These are phyloP conservation scores for Ammopiptanthus mongolicus DNA, from an alignment of 306 rosid species.

Conservation along the genomic window DNA sequence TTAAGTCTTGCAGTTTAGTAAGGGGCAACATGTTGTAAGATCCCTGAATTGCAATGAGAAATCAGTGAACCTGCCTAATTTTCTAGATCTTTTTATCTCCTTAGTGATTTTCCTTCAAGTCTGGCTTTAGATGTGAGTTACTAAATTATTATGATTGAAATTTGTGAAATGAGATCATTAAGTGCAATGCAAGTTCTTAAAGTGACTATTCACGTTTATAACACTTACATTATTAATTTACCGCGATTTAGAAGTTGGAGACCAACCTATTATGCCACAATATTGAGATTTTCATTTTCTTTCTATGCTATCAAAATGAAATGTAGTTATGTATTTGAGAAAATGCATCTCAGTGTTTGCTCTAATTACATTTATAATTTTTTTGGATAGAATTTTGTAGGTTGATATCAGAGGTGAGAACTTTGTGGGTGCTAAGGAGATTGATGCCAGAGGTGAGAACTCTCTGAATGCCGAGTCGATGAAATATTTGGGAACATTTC, in stretches of 20 bases:
- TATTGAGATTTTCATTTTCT: neutral
- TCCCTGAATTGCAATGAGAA: neutral
- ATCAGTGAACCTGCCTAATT: neutral
- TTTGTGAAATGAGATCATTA: neutral
- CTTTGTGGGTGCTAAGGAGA: constrained; percentile 48
- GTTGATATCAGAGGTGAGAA: constrained; percentile 42
- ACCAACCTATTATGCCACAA: neutral
- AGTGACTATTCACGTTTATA: neutral
- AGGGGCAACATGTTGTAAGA: neutral
- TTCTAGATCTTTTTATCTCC: neutral
- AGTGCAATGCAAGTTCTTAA: neutral
- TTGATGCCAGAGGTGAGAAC: constrained; percentile 43
- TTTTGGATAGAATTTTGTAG: constrained; percentile 42
- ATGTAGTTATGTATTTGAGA: neutral
- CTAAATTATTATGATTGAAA: too few relatives aligned
- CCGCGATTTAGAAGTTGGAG: neutral
- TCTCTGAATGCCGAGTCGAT: constrained; percentile 62
- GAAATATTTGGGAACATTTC: constrained; percentile 62
- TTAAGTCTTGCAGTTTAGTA: neutral
- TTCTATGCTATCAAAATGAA: neutral
- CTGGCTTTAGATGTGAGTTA: too few relatives aligned
- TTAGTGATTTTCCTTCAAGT: too few relatives aligned
- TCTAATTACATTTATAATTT: neutral
- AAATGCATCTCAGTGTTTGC: neutral
- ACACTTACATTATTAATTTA: neutral